Percentiles rank a stretch among this genome's conserved stretches.
phyloP scores from a whole-genome alignment of 2,329 filamentous ascomycete species.

The Ampelomyces quisqualis region DNA sequence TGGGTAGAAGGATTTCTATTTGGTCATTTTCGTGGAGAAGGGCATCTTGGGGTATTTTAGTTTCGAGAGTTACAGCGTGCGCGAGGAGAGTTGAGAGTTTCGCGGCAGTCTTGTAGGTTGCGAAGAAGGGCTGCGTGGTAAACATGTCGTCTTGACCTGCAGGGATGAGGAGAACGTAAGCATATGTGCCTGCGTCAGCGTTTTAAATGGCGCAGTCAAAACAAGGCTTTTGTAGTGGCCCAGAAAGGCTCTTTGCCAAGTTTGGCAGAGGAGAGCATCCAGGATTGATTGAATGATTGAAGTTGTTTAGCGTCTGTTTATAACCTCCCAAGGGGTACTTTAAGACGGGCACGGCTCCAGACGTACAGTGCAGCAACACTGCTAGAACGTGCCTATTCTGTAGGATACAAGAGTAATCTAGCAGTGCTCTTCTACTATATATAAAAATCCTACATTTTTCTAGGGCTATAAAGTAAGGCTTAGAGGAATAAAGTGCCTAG shows the following conservation, averaged over 20 bases:
- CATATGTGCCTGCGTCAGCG: constrained; percentile 21
- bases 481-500: no score
- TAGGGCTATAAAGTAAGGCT: no score
- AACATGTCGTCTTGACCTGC: constrained; percentile 11
- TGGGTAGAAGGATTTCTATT: constrained; percentile 28
- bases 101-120: constrained; percentile 19
- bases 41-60: constrained; percentile 25
- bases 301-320: no score
- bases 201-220: constrained; percentile 15
- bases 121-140: constrained; percentile 23
- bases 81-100: constrained; percentile 16
- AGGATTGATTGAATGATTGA: no score
- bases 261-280: constrained; percentile 28
- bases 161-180: constrained; percentile 17
- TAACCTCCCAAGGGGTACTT: no score
- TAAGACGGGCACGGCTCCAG: no score
- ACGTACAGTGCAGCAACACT: no score
- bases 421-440: no score
- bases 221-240: constrained; percentile 16
- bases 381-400: no score
- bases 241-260: constrained; percentile 35
- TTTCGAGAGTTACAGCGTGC: constrained; percentile 10
- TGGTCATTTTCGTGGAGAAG: constrained; percentile 33
- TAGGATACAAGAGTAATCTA: no score
- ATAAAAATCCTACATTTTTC: no score